Conservation (phyloP, 2,329 filamentous ascomycete species). For the Fonsecaea monophora region DNA sequence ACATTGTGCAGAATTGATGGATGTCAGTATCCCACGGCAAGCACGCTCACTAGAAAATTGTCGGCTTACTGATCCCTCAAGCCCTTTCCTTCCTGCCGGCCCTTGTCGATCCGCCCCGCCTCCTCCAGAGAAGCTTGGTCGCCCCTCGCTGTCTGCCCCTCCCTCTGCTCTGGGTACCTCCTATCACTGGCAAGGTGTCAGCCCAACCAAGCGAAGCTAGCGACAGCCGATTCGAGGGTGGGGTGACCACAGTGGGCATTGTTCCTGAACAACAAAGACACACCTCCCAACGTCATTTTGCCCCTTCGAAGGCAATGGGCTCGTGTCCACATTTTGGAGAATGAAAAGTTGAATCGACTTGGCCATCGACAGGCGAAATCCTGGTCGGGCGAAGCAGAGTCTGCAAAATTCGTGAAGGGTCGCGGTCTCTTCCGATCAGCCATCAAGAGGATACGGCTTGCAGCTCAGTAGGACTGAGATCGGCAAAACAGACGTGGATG, state of each 20-base stretch:
- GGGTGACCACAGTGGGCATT: background rate
- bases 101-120: slow-evolving; percentile 1
- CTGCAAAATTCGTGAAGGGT: background rate
- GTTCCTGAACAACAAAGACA: slow-evolving; percentile 8
- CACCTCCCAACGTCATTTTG: slow-evolving; percentile 7
- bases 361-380: background rate
- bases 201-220: background rate
- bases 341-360: background rate
- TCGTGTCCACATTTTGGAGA: background rate
- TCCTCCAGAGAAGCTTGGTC: background rate
- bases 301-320: background rate
- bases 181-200: background rate
- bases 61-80: background rate
- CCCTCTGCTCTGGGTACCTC: background rate
- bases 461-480: background rate
- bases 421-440: background rate
- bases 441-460: too few relatives aligned
- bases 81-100: background rate
- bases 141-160: background rate
- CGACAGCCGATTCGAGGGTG: background rate
- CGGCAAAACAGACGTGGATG: background rate
- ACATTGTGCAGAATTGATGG: too few relatives aligned
- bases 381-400: background rate
- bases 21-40: too few relatives aligned
- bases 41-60: background rate